Conservation (phyloP, 2,329 filamentous ascomycete species). For the Xylogone sp. region DNA sequence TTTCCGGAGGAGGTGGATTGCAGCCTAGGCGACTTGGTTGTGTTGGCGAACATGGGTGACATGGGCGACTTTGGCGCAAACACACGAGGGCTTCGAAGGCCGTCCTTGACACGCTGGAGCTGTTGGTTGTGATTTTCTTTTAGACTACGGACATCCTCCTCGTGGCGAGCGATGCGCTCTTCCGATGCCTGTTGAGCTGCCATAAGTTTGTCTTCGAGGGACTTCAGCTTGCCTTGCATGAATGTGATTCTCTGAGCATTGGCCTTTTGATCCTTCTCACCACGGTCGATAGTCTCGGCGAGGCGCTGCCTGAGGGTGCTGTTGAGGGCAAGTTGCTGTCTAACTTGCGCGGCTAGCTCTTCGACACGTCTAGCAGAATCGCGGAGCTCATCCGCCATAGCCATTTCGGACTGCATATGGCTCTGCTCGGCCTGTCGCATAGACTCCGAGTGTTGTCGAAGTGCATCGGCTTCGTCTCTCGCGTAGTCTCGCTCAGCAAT, state of each 20-base stretch:
- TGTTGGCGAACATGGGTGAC: conserved; percentile 56
- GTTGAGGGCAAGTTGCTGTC: conserved; percentile 77
- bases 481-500: conserved; percentile 72
- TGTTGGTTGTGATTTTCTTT: conserved; percentile 75
- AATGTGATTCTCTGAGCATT: conserved; percentile 80
- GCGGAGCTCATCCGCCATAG: conserved; percentile 65
- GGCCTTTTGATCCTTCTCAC: conserved; percentile 76
- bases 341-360: conserved; percentile 73
- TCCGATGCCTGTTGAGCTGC: conserved; percentile 82
- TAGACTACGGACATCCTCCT: conserved; percentile 75
- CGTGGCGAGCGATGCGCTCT: conserved; percentile 76
- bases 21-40: conserved; percentile 52
- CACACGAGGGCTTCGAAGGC: conserved; percentile 40
- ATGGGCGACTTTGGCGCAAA: conserved; percentile 57
- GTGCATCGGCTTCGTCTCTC: conserved; percentile 58
- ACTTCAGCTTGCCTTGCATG: conserved; percentile 75
- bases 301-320: conserved; percentile 71
- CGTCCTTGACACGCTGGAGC: conserved; percentile 67
- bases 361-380: conserved; percentile 76
- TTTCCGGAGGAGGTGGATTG: conserved; percentile 41
- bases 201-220: conserved; percentile 80
- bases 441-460: conserved; percentile 57
- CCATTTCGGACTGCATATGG: conserved; percentile 56
- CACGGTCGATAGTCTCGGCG: conserved; percentile 73
- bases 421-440: conserved; percentile 54